These are phyloP conservation scores for Gastrolobium villosum DNA, from an alignment of 306 rosid species.

Conservation along the genomic window DNA sequence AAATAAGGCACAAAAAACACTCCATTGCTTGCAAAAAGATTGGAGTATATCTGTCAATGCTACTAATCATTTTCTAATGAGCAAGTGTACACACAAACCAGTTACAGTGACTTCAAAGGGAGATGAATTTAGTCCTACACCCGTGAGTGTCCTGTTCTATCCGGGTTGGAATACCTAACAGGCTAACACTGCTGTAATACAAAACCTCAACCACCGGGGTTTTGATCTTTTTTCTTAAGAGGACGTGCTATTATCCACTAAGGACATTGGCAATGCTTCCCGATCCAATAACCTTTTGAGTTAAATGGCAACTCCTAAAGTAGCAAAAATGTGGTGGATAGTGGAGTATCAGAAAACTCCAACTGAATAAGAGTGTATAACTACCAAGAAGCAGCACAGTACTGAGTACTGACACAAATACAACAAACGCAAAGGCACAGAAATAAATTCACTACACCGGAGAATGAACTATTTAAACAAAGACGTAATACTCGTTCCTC, in stretches of 20 bases:
- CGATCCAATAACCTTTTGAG: neutral
- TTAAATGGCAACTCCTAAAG: neutral
- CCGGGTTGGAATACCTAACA: neutral
- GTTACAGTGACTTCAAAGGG: neutral
- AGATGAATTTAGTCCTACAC: too few relatives aligned
- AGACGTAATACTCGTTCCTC: neutral
- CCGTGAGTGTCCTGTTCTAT: too few relatives aligned
- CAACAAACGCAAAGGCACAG: too few relatives aligned
- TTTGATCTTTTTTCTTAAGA: neutral
- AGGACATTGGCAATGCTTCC: constrained; percentile 15
- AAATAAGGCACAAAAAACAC: neutral
- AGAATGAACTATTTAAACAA: neutral
- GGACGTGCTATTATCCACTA: neutral
- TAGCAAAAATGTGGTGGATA: neutral
- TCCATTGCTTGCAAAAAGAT: neutral
- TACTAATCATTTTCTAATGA: neutral
- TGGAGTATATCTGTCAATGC: neutral
- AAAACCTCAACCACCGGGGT: neutral
- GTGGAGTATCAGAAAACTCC: neutral
- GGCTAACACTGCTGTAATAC: neutral
- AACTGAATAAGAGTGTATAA: neutral
- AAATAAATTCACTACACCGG: too few relatives aligned
- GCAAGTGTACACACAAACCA: neutral
- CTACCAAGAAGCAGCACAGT: neutral
- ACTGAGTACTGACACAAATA: neutral